Evolutionary conservation across 176 grass and related monocot species (phyloP).

Genomic region (Phoenix roebelenii): DNA sequence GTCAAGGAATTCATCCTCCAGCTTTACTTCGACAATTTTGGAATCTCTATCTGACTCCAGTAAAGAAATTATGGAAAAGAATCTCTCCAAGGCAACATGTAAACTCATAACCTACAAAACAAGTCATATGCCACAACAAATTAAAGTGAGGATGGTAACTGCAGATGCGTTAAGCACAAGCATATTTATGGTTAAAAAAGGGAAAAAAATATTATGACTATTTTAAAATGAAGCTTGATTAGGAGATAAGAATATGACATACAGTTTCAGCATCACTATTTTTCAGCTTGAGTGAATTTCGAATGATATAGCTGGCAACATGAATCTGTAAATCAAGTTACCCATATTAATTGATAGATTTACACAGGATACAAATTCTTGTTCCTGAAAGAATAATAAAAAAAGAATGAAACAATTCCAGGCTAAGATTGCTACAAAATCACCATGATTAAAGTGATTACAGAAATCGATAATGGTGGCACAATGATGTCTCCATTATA

Average conservation of each 20-base stretch:
- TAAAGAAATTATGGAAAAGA: conserved; percentile 50
- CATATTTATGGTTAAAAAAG: background rate
- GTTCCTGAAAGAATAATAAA: background rate
- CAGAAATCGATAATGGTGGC: no score
- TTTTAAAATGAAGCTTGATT: background rate
- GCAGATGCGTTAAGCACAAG: background rate
- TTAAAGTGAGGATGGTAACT: background rate
- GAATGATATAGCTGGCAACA: conserved; percentile 64
- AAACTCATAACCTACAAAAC: conserved; percentile 46
- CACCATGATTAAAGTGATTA: no score
- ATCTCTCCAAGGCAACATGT: conserved; percentile 64
- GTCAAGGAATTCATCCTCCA: conserved; percentile 78
- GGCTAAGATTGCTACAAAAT: no score
- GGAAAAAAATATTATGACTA: background rate
- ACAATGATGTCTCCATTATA: no score
- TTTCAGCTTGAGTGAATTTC: conserved; percentile 85
- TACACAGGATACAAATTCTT: background rate
- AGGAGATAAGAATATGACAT: conserved; percentile 22
- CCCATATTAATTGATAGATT: background rate
- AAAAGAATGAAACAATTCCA: background rate
- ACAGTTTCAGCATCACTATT: conserved; percentile 67
- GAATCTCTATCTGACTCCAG: conserved; percentile 43
- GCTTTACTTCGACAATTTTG: conserved; percentile 39
- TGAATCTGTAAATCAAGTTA: conserved; percentile 47
- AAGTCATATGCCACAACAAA: background rate